Base-by-base conservation (phyloP, 345 rosid species). In the Arabis alpina region DNA sequence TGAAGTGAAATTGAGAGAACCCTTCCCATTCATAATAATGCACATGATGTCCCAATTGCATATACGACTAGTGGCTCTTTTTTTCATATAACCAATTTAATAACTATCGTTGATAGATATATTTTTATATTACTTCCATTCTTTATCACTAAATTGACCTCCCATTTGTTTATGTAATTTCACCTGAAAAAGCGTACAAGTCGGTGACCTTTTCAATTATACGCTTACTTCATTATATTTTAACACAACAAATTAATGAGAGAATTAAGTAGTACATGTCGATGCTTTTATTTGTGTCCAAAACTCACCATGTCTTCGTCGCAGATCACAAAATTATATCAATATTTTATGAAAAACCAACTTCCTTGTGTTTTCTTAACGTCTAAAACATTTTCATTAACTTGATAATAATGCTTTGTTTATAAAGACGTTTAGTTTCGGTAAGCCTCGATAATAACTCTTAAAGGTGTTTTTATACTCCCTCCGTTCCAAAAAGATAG, bases 151-250 rank as follows among this genome's bases (percentile, higher is more conserved):
- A 40, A 70, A 9, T 42, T 32, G 54, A 61, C 68, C 16, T 23
- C 28, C 19, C 63, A 72, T 44, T 72, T 72, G 70, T 72, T 63
- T 62, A 54, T 63, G 71, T 60, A 6, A 6, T 39, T 37, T 4
- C 36, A 56, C 44, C 64, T 72, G 58, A 39, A 56, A 72, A 47
- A 48, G 65, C 71, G 65, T 47, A 36, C 9, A 73, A 40, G 76
- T 64, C 76, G 76, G 71, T 64, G 65, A 16, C 36, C 34, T 11
- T 61, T 15, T 51, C n/a, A 30, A 52, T 71, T 8, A 11, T 51
- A 16, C 36, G 53, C 54, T 51, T 52, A 61, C 37, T 13, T 68
- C 27, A 9, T 43, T 0, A 9, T 69, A 3, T 47, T 30, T 44
- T 45, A 10, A 30, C 28, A 13, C 7, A 54, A 2, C 50, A 43